These are phyloP conservation scores for Vaccinium corymbosum DNA, from an alignment of 148 eudicot genomes.

Conservation along the genomic window DNA sequence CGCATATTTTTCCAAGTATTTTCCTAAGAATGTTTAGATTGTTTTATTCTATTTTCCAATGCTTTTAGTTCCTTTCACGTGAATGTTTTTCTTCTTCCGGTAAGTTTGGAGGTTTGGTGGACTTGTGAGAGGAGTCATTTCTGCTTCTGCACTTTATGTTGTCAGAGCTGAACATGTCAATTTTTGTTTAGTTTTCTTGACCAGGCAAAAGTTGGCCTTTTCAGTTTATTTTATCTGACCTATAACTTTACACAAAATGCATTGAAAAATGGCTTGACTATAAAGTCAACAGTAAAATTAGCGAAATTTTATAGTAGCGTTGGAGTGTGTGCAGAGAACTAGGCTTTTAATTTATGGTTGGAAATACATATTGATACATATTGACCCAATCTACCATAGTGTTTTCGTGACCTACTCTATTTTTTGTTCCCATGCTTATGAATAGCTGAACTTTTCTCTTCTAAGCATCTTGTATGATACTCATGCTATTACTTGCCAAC, in stretches of 20 bases:
- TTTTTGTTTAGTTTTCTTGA: not conserved
- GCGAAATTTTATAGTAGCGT: not conserved
- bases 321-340: not conserved
- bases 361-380: not conserved
- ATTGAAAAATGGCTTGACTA: conserved; percentile 5
- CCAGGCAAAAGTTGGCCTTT: not conserved
- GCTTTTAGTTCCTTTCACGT: too few relatives aligned
- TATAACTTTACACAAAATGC: not conserved
- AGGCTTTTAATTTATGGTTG: not conserved
- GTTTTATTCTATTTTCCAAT: not conserved
- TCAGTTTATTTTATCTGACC: not conserved
- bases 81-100: not conserved
- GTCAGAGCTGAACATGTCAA: not conserved
- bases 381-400: not conserved
- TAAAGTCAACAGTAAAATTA: not conserved
- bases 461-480: conserved; percentile 11
- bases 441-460: not conserved
- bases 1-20: too few relatives aligned
- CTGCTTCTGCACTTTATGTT: not conserved
- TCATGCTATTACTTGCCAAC: not conserved
- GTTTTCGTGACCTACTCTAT: not conserved
- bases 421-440: not conserved
- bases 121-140: not conserved
- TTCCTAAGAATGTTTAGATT: not conserved
- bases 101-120: not conserved